These are phyloP conservation scores for Parietaria judaica DNA, from an alignment of 306 rosid genomes.

Conservation along the genomic window DNA sequence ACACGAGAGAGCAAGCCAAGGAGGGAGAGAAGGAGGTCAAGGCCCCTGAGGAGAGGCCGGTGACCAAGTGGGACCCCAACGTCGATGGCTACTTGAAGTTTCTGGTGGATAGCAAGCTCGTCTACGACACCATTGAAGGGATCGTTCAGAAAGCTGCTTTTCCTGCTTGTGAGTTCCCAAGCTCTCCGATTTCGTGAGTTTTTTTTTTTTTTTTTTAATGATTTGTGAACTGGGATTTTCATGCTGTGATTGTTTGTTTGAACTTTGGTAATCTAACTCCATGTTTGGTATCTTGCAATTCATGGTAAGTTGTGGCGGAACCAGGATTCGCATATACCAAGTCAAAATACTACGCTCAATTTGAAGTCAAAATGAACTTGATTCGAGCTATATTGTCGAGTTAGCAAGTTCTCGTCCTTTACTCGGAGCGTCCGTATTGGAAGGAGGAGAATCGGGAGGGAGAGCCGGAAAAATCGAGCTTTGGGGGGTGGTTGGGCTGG, in stretches of 20 bases:
- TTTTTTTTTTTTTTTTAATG: no score
- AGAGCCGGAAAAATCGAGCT: no score
- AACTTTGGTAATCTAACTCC: neutral
- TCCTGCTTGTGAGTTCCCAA: constrained; percentile 52
- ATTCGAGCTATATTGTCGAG: no score
- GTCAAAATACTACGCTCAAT: no score
- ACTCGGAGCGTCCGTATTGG: no score
- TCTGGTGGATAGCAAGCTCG: constrained; percentile 80
- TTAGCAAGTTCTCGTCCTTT: no score
- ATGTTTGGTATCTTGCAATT: neutral
- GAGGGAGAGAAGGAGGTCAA: constrained; percentile 80
- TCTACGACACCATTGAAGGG: constrained; percentile 74
- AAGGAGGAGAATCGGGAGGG: no score
- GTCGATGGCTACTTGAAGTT: constrained; percentile 75
- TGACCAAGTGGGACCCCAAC: constrained; percentile 71
- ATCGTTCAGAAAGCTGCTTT: constrained; percentile 54
- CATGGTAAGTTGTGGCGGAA: no score
- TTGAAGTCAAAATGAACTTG: no score
- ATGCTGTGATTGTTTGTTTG: neutral
- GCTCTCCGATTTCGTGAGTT: neutral
- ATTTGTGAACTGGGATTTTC: no score
- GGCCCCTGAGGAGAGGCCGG: constrained; percentile 59
- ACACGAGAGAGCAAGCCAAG: constrained; percentile 81
- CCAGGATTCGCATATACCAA: no score
- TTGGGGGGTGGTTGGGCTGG: no score